Base-by-base conservation (phyloP, 2,329 filamentous ascomycete species). In the Ceratocystis harringtonii region DNA sequence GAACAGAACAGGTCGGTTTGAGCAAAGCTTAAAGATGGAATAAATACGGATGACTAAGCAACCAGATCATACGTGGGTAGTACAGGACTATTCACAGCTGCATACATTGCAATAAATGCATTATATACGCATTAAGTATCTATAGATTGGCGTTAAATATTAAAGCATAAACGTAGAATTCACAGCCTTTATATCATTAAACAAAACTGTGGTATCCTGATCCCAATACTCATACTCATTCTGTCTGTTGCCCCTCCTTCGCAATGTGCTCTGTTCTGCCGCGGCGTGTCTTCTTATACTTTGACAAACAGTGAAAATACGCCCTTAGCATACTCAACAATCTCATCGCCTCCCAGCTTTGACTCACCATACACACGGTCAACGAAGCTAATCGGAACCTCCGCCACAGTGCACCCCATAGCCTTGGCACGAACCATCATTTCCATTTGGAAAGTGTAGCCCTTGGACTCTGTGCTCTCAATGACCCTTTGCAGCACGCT, bases 371-470 rank as follows among this genome's bases (percentile, higher is more conserved):
- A 99, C 60, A 99, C 76, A 66, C 94, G 85, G 75, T 99, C 95
- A 50, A 97, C 94, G 75, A 99, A 99, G 28, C 84, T 89, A 70
- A 99, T 99, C 12, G 94, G 94, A 68, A 96, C 92, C 80, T 99
- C 94, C 17, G 89, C 90, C 41, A 99, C 92, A 45, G 86, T 89
- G 78, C 84, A 95, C 0, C 94, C 92, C 89, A 96, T 92, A 17
- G 88, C 89, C 84, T 96, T 96, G 43, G 94, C 94, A 68, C 92
- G 83, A 7, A 97, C 92, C 87, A 96, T 97, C 85, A 99, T 88
- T 81, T 96, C 92, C 94, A 99, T 99, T 84, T 99, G 94, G 81
- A 99, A 99, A 50, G 89, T 92, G 76, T 97, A 99, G 2, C 94
- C 94, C 79, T 97, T 96, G 74, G 90, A 94, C 81, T 96, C 88